Base-by-base conservation (phyloP, 805 yeast species). In the Candida suzukii region DNA sequence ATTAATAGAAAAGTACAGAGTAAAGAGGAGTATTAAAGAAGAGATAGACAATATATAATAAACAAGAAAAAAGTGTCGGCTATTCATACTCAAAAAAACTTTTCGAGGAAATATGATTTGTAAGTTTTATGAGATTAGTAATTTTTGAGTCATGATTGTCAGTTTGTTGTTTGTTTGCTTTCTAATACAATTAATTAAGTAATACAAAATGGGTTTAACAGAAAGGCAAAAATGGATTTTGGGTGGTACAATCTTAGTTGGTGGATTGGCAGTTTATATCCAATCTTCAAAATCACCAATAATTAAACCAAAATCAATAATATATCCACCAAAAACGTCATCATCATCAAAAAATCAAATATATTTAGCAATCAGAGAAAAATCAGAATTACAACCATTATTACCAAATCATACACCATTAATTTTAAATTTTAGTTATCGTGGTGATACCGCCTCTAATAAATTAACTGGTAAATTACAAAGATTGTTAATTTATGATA, bases 361-460 rank as follows among this genome's bases (percentile, higher is more conserved):
- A 25, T 76, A 71, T 47, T 56, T 70, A n/a, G 73, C 80, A 30
- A 65, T 86, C 17, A 67, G 80, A 46, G 67, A 73, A 4, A 72
- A 73, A 18, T 61, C 67, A 40, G 95, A 87, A 49, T 60, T 87
- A 35, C 77, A 80, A 40, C 71, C 73, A 28, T 51, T 73, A 24
- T 49, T 79, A 29, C 54, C 78, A 25, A 64, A 71, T 41, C 40
- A 30, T 32, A 38, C 40, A 34, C 93, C 95, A 1, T 60, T 84
- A 41, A 58, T 86, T 36, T 66, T 85, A 51, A 82, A 86, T 58
- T 87, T 87, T 62, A 83, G 88, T 1, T 66, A 74, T 34, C 54
- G 77, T 42, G 87, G 87, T 10, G 87, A 83, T 49, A 65, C 72
- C 3, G 65, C 71, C 20, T 77, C 83, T 45, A 78, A 82, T 54